Evolutionary conservation across 257 asterid genomes (phyloP).

Genomic region (Gentiana straminea): DNA sequence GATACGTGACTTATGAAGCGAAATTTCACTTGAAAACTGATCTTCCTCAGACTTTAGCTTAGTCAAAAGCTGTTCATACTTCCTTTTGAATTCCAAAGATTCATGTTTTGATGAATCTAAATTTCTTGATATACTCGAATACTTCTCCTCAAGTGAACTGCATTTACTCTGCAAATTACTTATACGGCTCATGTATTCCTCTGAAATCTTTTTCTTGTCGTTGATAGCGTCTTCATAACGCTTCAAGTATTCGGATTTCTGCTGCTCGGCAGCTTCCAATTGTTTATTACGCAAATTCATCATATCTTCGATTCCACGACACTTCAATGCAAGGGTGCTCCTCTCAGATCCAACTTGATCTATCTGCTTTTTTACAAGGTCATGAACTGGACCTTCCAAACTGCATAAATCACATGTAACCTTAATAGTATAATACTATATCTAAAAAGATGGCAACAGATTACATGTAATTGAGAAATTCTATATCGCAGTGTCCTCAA

Average conservation of each 20-base stretch:
- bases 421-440: background rate
- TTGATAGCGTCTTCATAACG: slow-evolving; percentile 83
- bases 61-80: slow-evolving; percentile 53
- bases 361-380: slow-evolving; percentile 70
- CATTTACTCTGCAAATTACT: slow-evolving; percentile 65
- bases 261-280: slow-evolving; percentile 79
- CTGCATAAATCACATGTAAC: slow-evolving; percentile 29
- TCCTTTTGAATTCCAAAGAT: slow-evolving; percentile 76
- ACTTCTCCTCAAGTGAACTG: slow-evolving; percentile 76
- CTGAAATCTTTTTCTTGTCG: slow-evolving; percentile 80
- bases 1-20: slow-evolving; percentile 65
- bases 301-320: slow-evolving; percentile 73
- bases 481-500: too few relatives aligned
- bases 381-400: slow-evolving; percentile 88
- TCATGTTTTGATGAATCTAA: slow-evolving; percentile 62
- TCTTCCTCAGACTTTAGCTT: slow-evolving; percentile 75
- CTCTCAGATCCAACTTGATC: slow-evolving; percentile 76
- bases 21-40: slow-evolving; percentile 59
- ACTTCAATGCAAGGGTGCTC: slow-evolving; percentile 69
- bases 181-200: slow-evolving; percentile 66
- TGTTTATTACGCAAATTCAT: slow-evolving; percentile 72
- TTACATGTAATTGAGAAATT: too few relatives aligned
- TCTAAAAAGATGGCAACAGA: background rate
- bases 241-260: slow-evolving; percentile 79
- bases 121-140: slow-evolving; percentile 51